phyloP scores from a whole-genome alignment of 768 basidiomycete species.

The Postia placenta region DNA sequence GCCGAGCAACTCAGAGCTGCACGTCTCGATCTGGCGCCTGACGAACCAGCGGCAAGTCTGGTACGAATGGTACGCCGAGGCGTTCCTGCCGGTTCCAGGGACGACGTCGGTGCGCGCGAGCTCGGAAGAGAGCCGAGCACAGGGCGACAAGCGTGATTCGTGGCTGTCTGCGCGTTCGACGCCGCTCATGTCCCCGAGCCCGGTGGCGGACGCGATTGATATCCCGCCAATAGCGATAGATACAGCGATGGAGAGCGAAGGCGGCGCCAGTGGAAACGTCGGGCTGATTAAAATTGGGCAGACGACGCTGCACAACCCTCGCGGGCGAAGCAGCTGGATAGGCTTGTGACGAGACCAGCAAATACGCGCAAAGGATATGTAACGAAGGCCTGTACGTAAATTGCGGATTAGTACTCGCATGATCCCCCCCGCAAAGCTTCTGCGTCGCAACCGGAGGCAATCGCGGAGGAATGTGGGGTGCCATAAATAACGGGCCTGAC shows the following conservation, averaged over 20 bases:
- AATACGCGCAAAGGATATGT: neutral
- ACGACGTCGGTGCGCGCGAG: slow-evolving; percentile 27
- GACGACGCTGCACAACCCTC: slow-evolving; percentile 87
- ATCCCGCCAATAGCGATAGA: slow-evolving; percentile 25
- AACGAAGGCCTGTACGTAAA: too few species aligned
- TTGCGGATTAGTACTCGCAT: too few species aligned
- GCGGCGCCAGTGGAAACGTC: slow-evolving; percentile 21
- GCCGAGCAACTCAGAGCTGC: slow-evolving; percentile 86
- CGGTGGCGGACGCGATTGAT: slow-evolving; percentile 65
- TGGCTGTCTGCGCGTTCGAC: slow-evolving; percentile 16
- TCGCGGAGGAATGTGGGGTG: neutral
- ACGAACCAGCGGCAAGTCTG: slow-evolving; percentile 88
- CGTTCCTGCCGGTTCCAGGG: slow-evolving; percentile 65
- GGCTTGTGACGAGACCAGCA: slow-evolving; percentile 45
- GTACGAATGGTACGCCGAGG: slow-evolving; percentile 99
- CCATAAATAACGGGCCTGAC: neutral
- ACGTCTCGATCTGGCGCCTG: slow-evolving; percentile 91
- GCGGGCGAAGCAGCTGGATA: slow-evolving; percentile 90
- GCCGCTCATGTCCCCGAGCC: slow-evolving; percentile 43
- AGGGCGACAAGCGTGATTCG: slow-evolving; percentile 13
- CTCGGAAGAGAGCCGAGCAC: slow-evolving; percentile 12
- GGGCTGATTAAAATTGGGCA: slow-evolving; percentile 87
- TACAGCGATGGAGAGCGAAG: slow-evolving; percentile 11
- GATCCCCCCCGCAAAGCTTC: neutral
- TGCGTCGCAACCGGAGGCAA: neutral